These are phyloP conservation scores for Aplosporella prunicola DNA, from an alignment of 2,329 filamentous ascomycete species.

Conservation along the genomic window DNA sequence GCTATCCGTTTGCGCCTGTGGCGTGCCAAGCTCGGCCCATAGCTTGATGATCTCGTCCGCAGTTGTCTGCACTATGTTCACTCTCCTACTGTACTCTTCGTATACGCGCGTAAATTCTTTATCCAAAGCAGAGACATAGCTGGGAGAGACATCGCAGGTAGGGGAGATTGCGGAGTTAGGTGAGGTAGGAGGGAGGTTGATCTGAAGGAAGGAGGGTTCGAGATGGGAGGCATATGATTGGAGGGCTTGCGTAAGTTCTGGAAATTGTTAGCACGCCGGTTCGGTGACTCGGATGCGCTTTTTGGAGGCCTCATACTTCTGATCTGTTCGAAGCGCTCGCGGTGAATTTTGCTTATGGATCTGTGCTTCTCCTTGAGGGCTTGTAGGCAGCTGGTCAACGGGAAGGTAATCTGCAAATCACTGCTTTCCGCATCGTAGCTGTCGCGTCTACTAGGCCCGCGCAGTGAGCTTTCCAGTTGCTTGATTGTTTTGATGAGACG, in stretches of 20 bases:
- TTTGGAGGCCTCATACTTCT: constrained; percentile 55
- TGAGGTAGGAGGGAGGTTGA: constrained; percentile 73
- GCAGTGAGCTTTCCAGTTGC: constrained; percentile 87
- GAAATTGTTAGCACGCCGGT: constrained; percentile 15
- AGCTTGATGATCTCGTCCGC: constrained; percentile 84
- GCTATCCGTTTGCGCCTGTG: constrained; percentile 83
- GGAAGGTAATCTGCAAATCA: constrained; percentile 69
- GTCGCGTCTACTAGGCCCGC: constrained; percentile 59
- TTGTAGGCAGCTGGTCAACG: constrained; percentile 70
- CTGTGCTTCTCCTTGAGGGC: constrained; percentile 76
- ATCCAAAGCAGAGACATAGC: constrained; percentile 80
- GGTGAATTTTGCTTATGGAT: constrained; percentile 71
- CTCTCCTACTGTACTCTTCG: constrained; percentile 84
- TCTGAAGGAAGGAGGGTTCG: constrained; percentile 75
- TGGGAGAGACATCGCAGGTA: constrained; percentile 82
- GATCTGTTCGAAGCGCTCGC: constrained; percentile 89
- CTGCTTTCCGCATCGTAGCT: constrained; percentile 59
- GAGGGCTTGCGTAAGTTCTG: constrained; percentile 85
- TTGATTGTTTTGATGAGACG: constrained; percentile 75
- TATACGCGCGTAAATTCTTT: constrained; percentile 89
- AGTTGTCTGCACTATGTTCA: constrained; percentile 63
- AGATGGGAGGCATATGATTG: constrained; percentile 96
- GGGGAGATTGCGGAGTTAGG: constrained; percentile 68
- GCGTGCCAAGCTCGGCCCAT: constrained; percentile 91
- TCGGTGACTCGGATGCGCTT: no score